Conservation (phyloP, 2,329 filamentous ascomycete species). For the Diaporthe destruens region DNA sequence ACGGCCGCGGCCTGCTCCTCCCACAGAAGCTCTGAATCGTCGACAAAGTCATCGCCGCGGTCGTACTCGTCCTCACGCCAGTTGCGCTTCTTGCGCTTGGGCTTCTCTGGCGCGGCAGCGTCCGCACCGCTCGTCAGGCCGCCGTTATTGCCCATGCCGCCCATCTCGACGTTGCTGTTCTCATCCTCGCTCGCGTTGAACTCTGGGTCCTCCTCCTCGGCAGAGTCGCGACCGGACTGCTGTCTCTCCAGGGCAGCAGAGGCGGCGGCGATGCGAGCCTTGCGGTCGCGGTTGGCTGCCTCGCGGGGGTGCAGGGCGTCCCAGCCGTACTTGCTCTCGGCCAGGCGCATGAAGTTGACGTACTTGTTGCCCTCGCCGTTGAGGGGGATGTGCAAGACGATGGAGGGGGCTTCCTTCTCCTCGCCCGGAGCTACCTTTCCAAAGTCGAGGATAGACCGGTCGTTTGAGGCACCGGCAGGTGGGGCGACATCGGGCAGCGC, state of each 20-base stretch:
- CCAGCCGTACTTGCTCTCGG: slow-evolving; percentile 94
- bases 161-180: slow-evolving; percentile 91
- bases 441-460: slow-evolving; percentile 72
- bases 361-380: slow-evolving; percentile 88
- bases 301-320: slow-evolving; percentile 92
- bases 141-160: slow-evolving; percentile 71
- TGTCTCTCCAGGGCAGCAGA: slow-evolving; percentile 86
- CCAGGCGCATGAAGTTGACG: slow-evolving; percentile 94
- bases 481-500: slow-evolving; percentile 52
- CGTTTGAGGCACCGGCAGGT: slow-evolving; percentile 52
- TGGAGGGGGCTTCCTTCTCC: slow-evolving; percentile 76
- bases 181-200: slow-evolving; percentile 65
- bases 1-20: slow-evolving; percentile 94
- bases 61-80: slow-evolving; percentile 88
- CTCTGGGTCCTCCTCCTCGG: slow-evolving; percentile 36
- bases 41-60: slow-evolving; percentile 85
- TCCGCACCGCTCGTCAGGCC: slow-evolving; percentile 70
- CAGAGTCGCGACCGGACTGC: slow-evolving; percentile 70
- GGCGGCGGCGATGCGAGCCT: slow-evolving; percentile 88
- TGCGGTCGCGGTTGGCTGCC: slow-evolving; percentile 87
- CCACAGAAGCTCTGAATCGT: slow-evolving; percentile 95
- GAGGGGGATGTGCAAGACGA: slow-evolving; percentile 86
- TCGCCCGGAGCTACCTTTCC: slow-evolving; percentile 70
- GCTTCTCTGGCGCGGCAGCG: slow-evolving; percentile 71
- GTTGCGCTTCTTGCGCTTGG: slow-evolving; percentile 81